Evolutionary conservation across 2,329 filamentous ascomycete genomes (phyloP), one percentile per base, ranked within the genome.

Genomic region (Fusarium cicatricum): DNA sequence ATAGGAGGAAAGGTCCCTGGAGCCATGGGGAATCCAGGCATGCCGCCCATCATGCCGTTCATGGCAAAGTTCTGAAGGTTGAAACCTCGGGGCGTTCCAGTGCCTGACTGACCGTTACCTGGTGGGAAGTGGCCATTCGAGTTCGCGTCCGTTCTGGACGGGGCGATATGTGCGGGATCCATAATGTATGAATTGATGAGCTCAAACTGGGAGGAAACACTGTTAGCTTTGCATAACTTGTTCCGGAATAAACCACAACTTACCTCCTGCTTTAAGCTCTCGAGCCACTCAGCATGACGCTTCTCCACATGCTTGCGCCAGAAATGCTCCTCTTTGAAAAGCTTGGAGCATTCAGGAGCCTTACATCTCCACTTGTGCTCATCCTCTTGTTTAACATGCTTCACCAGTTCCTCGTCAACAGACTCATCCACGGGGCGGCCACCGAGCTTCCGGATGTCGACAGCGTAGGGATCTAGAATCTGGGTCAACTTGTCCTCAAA

Each of bases 271-370:
- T 89, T 90, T 62, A 97, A 79, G 47, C 80, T 84, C 29, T 93
- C 89, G 38, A 90, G 83, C 90, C 93, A 99, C 48, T 98, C 94
- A 1, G 85, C 74, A 73, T 99, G 95, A 53, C 96, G 88, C 79
- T 99, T 99, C 77, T 98, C 94, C 14, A 98, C 89, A 70, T 99
- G 95, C 80, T 99, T 99, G 70, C 88, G 89, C 94, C 96, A 99
- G 74, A 99, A 99, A 67, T 94, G 87, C 37, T 96, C 90, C 54
- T 95, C 95, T 75, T 98, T 98, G 83, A 99, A 99, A 8, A 99
- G 80, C 76, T 99, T 99, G 11, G 90, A 90, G 76, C 95, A 99
- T 33, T 97, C 93, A 2, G 94, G 94, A 4, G 96, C 93, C 74
- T 95, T 96, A 83, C 95, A 99, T 57, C 96, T 87, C 82, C 89